These are phyloP conservation scores for Hypsizygus marmoreus DNA, from an alignment of 768 basidiomycete genomes.

Conservation along the genomic window DNA sequence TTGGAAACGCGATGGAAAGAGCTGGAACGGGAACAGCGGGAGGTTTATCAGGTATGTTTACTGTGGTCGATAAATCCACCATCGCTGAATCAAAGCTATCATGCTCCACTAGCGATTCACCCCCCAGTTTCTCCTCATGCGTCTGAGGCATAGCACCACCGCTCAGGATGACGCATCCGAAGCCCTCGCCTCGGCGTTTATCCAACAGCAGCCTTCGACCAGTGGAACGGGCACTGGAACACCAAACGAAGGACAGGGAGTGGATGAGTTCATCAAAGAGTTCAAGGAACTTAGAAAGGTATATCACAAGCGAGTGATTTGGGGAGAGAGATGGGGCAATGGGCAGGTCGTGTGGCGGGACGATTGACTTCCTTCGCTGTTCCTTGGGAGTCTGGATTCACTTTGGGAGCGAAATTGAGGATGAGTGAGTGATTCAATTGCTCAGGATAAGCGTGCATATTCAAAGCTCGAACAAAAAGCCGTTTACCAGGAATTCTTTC, in stretches of 20 bases:
- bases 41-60: conserved; percentile 78
- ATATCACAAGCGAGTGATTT: conserved; percentile 93
- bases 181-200: conserved; percentile 77
- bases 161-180: conserved; percentile 92
- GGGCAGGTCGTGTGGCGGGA: conserved; percentile 89
- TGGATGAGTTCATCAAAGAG: conserved; percentile 86
- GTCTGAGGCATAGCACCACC: conserved; percentile 84
- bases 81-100: neutral
- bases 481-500: too few species aligned
- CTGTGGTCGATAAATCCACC: neutral
- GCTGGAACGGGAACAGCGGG: conserved; percentile 84
- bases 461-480: too few species aligned
- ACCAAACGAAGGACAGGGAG: conserved; percentile 50
- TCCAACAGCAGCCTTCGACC: conserved; percentile 48
- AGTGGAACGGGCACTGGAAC: conserved; percentile 34
- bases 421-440: too few species aligned
- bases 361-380: conserved; percentile 42
- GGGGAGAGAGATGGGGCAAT: conserved; percentile 84
- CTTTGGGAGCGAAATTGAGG: too few species aligned
- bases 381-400: too few species aligned
- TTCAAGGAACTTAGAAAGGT: conserved; percentile 85
- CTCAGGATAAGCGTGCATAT: too few species aligned
- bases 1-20: conserved; percentile 86
- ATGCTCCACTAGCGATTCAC: conserved; percentile 65
- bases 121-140: conserved; percentile 85